Percentiles rank a stretch among this genome's conserved stretches.
Conservation (phyloP, 2,329 filamentous ascomycete species). For the Arthroderma sp. region DNA sequence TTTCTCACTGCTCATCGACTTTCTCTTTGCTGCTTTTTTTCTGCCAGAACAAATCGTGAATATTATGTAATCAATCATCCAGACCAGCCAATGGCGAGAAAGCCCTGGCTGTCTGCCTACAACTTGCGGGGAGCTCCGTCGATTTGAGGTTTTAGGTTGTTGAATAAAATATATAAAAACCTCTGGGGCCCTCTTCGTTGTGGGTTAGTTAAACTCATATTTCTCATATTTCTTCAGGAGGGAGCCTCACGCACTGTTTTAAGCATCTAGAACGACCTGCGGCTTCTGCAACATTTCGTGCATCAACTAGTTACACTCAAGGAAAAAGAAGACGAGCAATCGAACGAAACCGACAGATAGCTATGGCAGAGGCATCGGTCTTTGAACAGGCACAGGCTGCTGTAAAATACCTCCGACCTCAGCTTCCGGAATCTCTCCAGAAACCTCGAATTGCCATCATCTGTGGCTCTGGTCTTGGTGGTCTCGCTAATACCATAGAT, state of each 20-base stretch:
- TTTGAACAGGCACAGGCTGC: conserved; percentile 35
- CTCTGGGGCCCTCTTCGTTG: background rate
- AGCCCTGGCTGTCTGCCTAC: background rate
- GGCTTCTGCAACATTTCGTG: background rate
- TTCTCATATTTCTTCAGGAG: background rate
- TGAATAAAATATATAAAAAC: background rate
- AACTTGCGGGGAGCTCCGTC: conserved; percentile 5
- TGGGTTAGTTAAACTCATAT: background rate
- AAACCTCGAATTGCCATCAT: conserved; percentile 50
- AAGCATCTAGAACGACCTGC: background rate
- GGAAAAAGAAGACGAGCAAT: background rate
- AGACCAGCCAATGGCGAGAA: background rate
- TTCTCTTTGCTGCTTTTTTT: background rate
- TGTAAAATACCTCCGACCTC: conserved; percentile 37
- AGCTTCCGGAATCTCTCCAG: conserved; percentile 40
- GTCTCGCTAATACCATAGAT: conserved; percentile 38
- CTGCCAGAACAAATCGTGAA: background rate
- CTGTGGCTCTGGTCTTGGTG: conserved; percentile 53
- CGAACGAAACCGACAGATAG: background rate
- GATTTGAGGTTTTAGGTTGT: background rate
- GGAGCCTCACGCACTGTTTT: background rate
- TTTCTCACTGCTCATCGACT: background rate
- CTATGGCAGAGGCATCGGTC: conserved; percentile 10
- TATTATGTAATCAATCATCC: background rate
- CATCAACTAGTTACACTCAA: background rate